phyloP scores from a whole-genome alignment of 139 green algal genomes.

The Pseudopediastrum boryanum region DNA sequence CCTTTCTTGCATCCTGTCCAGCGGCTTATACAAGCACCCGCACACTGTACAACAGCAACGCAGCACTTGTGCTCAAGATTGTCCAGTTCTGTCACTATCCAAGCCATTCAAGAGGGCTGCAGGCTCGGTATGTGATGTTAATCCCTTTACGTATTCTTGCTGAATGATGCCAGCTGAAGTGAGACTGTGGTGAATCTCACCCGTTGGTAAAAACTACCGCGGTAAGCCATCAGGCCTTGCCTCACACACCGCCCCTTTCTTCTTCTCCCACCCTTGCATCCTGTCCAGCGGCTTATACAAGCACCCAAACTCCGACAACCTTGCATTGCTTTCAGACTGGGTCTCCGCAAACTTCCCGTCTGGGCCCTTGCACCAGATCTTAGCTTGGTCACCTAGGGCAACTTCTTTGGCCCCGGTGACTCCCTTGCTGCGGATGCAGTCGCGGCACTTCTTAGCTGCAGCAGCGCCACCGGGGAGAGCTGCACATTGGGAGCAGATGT shows the following conservation, averaged over 20 bases:
- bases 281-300: neutral
- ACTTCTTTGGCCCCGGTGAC: neutral
- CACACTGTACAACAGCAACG: too few relatives aligned
- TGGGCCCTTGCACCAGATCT: neutral
- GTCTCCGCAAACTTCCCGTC: neutral
- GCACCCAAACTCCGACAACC: neutral
- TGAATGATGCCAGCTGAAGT: too few relatives aligned
- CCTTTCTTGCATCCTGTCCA: neutral
- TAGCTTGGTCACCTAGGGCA: neutral
- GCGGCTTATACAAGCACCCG: neutral
- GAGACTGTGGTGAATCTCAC: too few relatives aligned
- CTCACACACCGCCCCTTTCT: neutral
- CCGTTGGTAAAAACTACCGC: too few relatives aligned
- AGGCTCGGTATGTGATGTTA: too few relatives aligned
- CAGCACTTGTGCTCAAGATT: too few relatives aligned
- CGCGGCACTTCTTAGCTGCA: too few relatives aligned
- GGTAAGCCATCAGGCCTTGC: neutral
- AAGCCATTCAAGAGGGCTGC: too few relatives aligned
- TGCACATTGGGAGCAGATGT: neutral
- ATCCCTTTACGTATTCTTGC: too few relatives aligned
- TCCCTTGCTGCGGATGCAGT: too few relatives aligned
- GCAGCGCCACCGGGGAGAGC: too few relatives aligned
- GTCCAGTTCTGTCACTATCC: too few relatives aligned
- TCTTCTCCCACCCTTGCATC: neutral
- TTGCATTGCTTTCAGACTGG: neutral